Conservation (phyloP, 2,329 filamentous ascomycete genomes). For the Arthrobotrys sinensis region DNA sequence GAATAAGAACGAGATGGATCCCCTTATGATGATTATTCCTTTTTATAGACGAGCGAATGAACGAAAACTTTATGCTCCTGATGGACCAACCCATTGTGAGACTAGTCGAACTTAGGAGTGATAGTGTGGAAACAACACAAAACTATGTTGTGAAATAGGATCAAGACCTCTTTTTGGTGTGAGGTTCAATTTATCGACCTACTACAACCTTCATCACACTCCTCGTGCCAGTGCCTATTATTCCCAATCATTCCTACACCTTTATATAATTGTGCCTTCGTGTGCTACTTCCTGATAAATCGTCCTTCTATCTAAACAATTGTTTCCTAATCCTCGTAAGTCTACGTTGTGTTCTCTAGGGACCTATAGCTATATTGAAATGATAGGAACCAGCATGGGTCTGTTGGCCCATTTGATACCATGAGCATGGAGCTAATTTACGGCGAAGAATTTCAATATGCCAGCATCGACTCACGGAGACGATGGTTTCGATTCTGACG, state of each 20-base stretch:
- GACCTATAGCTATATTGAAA: too few species aligned
- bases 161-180: too few species aligned
- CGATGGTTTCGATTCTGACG: slow-evolving; percentile 53
- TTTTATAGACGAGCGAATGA: neutral
- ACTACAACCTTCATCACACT: neutral
- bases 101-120: neutral
- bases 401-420: neutral
- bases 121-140: slow-evolving; percentile 24
- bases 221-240: neutral
- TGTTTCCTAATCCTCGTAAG: neutral
- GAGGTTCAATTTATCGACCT: neutral
- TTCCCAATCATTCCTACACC: neutral
- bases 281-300: neutral
- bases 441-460: slow-evolving; percentile 36
- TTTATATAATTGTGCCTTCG: neutral
- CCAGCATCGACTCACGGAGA: slow-evolving; percentile 44
- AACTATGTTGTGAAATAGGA: slow-evolving; percentile 29
- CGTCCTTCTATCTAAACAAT: neutral
- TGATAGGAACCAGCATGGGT: too few species aligned
- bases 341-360: too few species aligned
- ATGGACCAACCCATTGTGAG: too few species aligned
- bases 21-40: neutral
- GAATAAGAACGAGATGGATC: slow-evolving; percentile 12
- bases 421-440: neutral
- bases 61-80: neutral